phyloP scores from a whole-genome alignment of 345 rosid species.

The Carallia brachiata region DNA sequence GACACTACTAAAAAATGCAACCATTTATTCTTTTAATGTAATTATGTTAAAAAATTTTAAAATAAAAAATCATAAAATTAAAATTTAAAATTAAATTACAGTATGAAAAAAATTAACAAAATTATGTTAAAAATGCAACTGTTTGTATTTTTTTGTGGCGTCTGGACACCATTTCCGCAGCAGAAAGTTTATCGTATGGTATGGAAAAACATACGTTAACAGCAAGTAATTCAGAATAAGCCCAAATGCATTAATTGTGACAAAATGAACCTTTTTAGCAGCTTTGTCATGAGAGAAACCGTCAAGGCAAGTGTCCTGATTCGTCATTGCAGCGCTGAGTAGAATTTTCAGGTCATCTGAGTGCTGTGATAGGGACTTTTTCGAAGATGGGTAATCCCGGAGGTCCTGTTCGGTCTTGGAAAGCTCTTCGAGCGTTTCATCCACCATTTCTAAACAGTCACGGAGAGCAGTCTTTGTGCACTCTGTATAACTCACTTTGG shows the following conservation, averaged over 20 bases:
- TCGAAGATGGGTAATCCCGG: not conserved
- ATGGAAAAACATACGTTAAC: too few relatives aligned
- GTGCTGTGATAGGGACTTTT: conserved; percentile 25
- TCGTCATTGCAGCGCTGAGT: conserved; percentile 24
- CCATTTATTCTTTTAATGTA: too few relatives aligned
- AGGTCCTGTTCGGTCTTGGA: conserved; percentile 2
- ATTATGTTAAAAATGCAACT: too few relatives aligned
- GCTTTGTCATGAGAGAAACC: conserved; percentile 19
- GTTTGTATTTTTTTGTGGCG: too few relatives aligned
- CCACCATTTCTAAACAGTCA: conserved; percentile 14
- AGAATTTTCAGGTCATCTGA: conserved; percentile 20
- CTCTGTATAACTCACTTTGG: conserved; percentile 5
- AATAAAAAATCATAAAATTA: too few relatives aligned
- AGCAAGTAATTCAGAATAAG: too few relatives aligned
- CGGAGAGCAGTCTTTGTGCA: conserved; percentile 6
- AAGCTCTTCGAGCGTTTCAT: conserved; percentile 18
- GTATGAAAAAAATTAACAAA: too few relatives aligned
- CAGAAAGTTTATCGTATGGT: too few relatives aligned
- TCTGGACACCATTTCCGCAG: too few relatives aligned
- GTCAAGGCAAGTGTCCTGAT: conserved; percentile 25
- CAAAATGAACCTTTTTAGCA: conserved; percentile 11
- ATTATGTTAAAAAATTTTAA: too few relatives aligned
- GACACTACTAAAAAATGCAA: too few relatives aligned
- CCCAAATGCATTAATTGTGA: not conserved
- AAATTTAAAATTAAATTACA: too few relatives aligned